Conservation (phyloP, 371 early-diverging fungal species). For the Basidiobolus heterosporus region DNA sequence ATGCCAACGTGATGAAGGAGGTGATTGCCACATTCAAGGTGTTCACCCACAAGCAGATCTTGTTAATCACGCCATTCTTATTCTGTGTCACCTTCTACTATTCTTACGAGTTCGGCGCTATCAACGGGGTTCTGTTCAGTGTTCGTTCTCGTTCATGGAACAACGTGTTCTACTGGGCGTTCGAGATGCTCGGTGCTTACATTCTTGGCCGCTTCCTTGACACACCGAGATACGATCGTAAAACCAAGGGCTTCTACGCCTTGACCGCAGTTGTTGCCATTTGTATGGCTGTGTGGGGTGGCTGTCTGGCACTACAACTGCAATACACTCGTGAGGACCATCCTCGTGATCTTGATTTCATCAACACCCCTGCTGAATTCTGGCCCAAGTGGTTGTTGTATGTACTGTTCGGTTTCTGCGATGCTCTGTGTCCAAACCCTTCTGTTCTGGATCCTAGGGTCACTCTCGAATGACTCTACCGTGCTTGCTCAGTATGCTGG, state of each 20-base stretch:
- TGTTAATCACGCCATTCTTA: constrained; percentile 42
- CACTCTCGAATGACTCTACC: constrained; percentile 48
- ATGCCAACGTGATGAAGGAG: constrained; percentile 31
- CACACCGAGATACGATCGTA: constrained; percentile 17
- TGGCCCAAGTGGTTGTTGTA: no score
- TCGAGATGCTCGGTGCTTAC: constrained; percentile 43
- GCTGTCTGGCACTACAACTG: constrained; percentile 37
- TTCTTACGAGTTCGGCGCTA: constrained; percentile 41
- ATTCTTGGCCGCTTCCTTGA: constrained; percentile 37
- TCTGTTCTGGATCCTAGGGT: constrained; percentile 51
- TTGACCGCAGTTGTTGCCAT: constrained; percentile 21
- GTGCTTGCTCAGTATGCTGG: constrained; percentile 51
- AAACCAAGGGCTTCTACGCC: constrained; percentile 34
- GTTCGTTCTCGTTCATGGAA: constrained; percentile 43
- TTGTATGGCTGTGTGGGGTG: constrained; percentile 38
- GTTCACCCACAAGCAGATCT: constrained; percentile 46
- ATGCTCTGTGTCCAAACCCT: constrained; percentile 38
- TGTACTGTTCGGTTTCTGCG: constrained; percentile 33
- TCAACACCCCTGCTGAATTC: neutral
- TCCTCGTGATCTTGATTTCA: constrained; percentile 16
- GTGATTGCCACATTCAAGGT: constrained; percentile 32
- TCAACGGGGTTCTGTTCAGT: constrained; percentile 35
- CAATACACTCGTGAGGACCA: constrained; percentile 17
- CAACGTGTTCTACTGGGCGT: constrained; percentile 48
- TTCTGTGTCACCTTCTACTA: constrained; percentile 62